These are phyloP conservation scores for Lasiodiplodia theobromae DNA, from an alignment of 2,329 filamentous ascomycete species.

Conservation along the genomic window DNA sequence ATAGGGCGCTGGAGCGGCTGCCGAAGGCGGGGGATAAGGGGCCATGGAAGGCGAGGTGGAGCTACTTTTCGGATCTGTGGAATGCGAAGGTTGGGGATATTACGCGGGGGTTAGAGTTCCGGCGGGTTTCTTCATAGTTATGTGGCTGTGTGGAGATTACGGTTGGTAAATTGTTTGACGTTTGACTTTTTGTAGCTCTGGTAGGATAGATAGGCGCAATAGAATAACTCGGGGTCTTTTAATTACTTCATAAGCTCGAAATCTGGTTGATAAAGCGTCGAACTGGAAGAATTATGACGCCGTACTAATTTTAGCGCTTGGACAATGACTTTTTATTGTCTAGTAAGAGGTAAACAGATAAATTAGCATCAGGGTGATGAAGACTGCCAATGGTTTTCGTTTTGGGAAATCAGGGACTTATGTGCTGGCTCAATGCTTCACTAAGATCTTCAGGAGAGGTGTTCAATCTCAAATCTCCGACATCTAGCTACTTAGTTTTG, in stretches of 20 bases:
- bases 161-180: neutral
- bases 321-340: too few species aligned
- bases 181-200: neutral
- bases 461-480: neutral
- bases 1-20: conserved; percentile 49
- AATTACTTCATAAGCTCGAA: neutral
- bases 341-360: too few species aligned
- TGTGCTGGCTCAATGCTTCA: neutral
- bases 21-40: conserved; percentile 57
- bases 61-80: conserved; percentile 54
- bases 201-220: neutral
- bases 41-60: conserved; percentile 52
- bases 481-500: neutral
- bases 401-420: neutral
- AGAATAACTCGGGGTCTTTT: neutral
- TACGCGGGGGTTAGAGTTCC: conserved; percentile 49
- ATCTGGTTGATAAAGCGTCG: neutral
- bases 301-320: too few species aligned
- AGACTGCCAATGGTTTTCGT: neutral
- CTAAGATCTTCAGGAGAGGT: neutral
- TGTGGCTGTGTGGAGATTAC: neutral
- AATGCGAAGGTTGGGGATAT: conserved; percentile 52
- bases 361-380: neutral
- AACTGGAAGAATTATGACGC: too few species aligned
- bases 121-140: neutral